Base-by-base conservation (phyloP, 495 filamentous ascomycete genomes). In the Neurospora sp. region DNA sequence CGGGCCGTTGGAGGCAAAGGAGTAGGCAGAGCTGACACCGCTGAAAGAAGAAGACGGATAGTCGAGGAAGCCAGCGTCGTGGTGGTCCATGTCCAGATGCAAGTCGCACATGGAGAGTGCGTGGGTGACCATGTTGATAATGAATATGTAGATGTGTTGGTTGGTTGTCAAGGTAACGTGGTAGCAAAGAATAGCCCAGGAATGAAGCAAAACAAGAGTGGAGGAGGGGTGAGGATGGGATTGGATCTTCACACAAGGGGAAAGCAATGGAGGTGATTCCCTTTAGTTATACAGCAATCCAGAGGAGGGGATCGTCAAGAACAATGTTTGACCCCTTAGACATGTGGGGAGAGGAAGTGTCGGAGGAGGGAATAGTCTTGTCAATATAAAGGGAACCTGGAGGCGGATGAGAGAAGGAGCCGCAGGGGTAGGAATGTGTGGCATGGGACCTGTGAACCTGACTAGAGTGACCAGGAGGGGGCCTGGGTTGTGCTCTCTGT, bases 1-100 rank as follows among this genome's bases (percentile, higher is more conserved):
- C 5, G 82, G 79, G 37, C 80, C 81, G 40, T 78, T 82, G 41
- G 76, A 71, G 37, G 83, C 81, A 41, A 80, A 79, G 39, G 82
- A 78, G 8, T 76, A 80, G 4, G 80, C 83, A 20, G 82, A 84
- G 48, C 78, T 78, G 70, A 76, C 77, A 62, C 72, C 74, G 41
- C 79, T 79, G 2, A 80, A 78, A 44, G 74, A 75, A 9, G 72
- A 71, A 27, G 72, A 11, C 7, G 81, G 78, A 42, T 62, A 69
- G 66, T 77, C 73, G 38, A 83, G 74, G 69, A 70, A 59, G 73
- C 82, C 81, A 14, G 74, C 75, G 11, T 78, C 76, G 35, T 76
- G 72, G 11, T 75, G 72, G 12, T 69, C 54, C 62, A 79, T 75
- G 12, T 77, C 79, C 62, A 81, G 69, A 40, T 76, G 74, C 20